phyloP scores from a whole-genome alignment of 768 basidiomycete genomes.

The Mycena rosella region DNA sequence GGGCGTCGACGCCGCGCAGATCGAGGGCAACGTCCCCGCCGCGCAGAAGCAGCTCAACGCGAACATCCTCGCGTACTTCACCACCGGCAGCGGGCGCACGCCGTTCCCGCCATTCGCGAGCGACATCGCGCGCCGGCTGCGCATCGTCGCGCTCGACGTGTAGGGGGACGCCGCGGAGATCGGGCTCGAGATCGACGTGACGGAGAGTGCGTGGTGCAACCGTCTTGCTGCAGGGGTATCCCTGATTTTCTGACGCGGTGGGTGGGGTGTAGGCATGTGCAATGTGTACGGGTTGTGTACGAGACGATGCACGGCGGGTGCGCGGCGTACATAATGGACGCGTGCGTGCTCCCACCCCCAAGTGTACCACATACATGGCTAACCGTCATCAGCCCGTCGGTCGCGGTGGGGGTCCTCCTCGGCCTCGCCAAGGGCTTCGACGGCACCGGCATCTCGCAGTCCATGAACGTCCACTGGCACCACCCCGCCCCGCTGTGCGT shows the following conservation, averaged over 20 bases:
- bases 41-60: slow-evolving; percentile 52
- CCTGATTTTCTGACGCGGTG: too few relatives aligned
- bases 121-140: not conserved
- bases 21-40: slow-evolving; percentile 57
- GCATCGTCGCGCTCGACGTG: slow-evolving; percentile 15
- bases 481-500: slow-evolving; percentile 22
- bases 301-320: slow-evolving; percentile 36
- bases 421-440: slow-evolving; percentile 28
- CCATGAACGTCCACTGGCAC: slow-evolving; percentile 35
- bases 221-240: not conserved
- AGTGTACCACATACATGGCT: not conserved
- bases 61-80: slow-evolving; percentile 52
- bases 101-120: not conserved
- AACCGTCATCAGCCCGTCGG: not conserved
- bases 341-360: not conserved
- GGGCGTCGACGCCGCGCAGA: slow-evolving; percentile 44
- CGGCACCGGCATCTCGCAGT: slow-evolving; percentile 23
- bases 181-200: slow-evolving; percentile 56
- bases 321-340: slow-evolving; percentile 26
- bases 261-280: slow-evolving; percentile 36
- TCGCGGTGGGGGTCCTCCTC: slow-evolving; percentile 6
- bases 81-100: slow-evolving; percentile 34
- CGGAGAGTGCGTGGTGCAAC: not conserved
- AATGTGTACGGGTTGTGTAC: slow-evolving; percentile 37
- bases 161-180: slow-evolving; percentile 36